Evolutionary conservation across 495 filamentous ascomycete species (phyloP), one percentile per base, ranked within the genome.

Genomic region (Alectoria sarmentosa): DNA sequence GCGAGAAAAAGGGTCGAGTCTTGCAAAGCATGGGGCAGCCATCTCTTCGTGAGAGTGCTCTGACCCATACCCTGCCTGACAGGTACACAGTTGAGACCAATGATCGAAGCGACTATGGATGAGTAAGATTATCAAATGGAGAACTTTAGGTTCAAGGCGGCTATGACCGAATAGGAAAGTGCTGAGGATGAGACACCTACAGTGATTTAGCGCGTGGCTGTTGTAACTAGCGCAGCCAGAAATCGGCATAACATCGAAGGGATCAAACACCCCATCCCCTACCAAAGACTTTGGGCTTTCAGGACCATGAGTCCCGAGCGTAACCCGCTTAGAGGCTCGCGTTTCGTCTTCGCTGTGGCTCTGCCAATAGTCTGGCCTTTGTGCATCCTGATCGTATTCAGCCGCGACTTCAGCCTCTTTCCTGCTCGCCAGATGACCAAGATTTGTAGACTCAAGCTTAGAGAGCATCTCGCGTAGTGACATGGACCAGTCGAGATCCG

Each of bases 21-120:
- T 52, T 58, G 49, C 52, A 69, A 17, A 19, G 60, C 67, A 7
- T 54, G 28, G 14, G 49, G 63, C 30, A 62, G 46, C 63, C 63
- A 69, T 26, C 46, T 34, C 17, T 34, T 59, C 3, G 44, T 55
- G 17, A 65, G 42, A 60, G 63, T 36, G 17, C 46, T 44, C 19
- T 46, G n/a, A 26, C 49, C 49, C 8, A 34, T 52, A n/a, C 54
- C 23, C 15, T 9, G 3, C 10, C 60, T 52, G 23, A 60, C 36
- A 0, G 54, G 63, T 11, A 66, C 42, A 32, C 17, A 57, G 2
- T 41, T 11, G 13, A 44, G 54, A 1, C 60, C 36, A 26, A 62
- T 23, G 3, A 54, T 21, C 19, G 61, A 60, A 30, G 26, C 37
- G 21, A 69, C 63, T 69, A 30, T 54, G 30, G 14, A 41, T 26